Conservation (phyloP, 2,329 filamentous ascomycete species). For the Clathrospora elynae region DNA sequence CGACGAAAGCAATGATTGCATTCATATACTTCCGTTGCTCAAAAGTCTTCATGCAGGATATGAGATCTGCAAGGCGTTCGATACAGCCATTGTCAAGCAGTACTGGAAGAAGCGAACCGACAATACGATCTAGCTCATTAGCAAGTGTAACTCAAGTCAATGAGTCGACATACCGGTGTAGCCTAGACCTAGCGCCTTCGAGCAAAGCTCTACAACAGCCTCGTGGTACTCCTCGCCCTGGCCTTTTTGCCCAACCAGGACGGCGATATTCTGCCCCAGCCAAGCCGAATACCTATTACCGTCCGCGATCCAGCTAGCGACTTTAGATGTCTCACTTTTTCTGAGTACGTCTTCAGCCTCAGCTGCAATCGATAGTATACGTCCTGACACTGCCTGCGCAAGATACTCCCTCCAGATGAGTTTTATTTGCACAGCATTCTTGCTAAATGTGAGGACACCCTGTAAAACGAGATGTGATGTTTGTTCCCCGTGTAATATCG, state of each 20-base stretch:
- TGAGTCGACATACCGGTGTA: conserved; percentile 61
- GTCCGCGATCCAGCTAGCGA: conserved; percentile 65
- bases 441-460: conserved; percentile 51
- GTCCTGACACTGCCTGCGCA: conserved; percentile 64
- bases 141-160: not conserved
- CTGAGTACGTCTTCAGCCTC: conserved; percentile 62
- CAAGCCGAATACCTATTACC: conserved; percentile 70
- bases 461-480: conserved; percentile 53
- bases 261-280: conserved; percentile 69
- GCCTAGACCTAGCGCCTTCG: conserved; percentile 70
- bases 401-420: conserved; percentile 68
- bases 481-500: conserved; percentile 52
- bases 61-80: conserved; percentile 40
- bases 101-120: conserved; percentile 22
- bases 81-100: conserved; percentile 21
- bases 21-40: conserved; percentile 56
- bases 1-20: conserved; percentile 34
- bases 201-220: conserved; percentile 52
- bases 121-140: conserved; percentile 28
- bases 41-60: conserved; percentile 52
- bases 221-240: conserved; percentile 41
- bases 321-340: conserved; percentile 28
- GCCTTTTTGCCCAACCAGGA: conserved; percentile 52
- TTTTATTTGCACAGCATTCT: conserved; percentile 53
- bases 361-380: conserved; percentile 62